Conservation (phyloP, 1,284 basidiomycete species). For the Pholiota adiposa region DNA sequence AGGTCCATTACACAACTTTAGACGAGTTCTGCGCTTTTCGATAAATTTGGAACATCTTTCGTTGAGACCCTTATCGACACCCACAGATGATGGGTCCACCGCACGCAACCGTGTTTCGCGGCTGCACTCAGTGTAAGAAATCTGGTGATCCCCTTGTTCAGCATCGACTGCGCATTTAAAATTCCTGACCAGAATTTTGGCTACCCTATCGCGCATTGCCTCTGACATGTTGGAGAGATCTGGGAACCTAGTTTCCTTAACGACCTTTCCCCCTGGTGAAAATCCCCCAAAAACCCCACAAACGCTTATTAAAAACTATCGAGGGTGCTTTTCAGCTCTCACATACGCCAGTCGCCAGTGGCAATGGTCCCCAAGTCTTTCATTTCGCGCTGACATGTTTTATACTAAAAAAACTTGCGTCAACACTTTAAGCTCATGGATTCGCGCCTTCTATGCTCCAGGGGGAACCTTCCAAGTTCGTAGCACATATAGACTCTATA, state of each 20-base stretch:
- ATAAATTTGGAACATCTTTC: not conserved
- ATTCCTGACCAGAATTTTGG: not conserved
- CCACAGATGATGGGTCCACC: not conserved
- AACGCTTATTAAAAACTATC: not conserved
- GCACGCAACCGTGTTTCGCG: not conserved
- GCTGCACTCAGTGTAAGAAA: not conserved
- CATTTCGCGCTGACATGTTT: not conserved
- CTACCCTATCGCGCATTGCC: not conserved
- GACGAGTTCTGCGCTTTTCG: not conserved
- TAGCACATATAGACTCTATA: too few relatives aligned
- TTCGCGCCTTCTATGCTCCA: not conserved
- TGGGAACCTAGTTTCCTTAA: not conserved
- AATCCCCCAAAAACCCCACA: not conserved
- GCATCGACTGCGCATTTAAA: conserved; percentile 1
- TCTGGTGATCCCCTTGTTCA: not conserved
- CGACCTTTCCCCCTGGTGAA: too few relatives aligned
- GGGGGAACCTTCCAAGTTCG: not conserved
- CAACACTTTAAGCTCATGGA: not conserved
- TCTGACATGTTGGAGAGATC: not conserved
- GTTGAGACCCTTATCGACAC: not conserved
- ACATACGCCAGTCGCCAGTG: not conserved
- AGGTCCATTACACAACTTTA: not conserved
- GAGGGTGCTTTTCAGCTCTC: not conserved
- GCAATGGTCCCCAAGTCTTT: not conserved
- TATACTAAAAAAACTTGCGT: not conserved